These are phyloP conservation scores for Paragyromitra xinjiangensis DNA, from an alignment of 495 filamentous ascomycete genomes.

Conservation along the genomic window DNA sequence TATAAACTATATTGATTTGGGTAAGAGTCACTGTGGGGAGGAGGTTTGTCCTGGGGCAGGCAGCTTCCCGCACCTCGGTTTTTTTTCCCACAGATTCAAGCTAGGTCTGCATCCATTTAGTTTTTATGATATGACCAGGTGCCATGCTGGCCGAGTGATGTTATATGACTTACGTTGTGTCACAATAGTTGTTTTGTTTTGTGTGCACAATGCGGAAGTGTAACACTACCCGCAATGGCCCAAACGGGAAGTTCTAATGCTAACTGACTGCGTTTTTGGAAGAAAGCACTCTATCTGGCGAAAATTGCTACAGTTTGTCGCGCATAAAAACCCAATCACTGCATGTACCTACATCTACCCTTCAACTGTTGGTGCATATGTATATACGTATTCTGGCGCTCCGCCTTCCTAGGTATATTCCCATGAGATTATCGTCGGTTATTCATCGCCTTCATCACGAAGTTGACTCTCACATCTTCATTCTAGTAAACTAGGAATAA, in stretches of 20 bases:
- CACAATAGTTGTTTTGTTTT: neutral
- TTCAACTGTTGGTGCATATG: too few species aligned
- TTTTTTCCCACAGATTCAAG: neutral
- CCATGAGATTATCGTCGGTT: too few species aligned
- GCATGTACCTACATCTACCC: too few species aligned
- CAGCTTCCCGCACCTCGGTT: neutral
- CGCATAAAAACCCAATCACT: too few species aligned
- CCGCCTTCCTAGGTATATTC: too few species aligned
- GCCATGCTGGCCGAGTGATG: conserved; percentile 7
- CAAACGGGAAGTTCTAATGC: neutral
- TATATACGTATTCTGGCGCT: too few species aligned
- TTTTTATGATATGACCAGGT: neutral
- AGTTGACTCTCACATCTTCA: too few species aligned
- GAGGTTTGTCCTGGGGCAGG: neutral
- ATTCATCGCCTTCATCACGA: too few species aligned
- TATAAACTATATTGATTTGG: neutral
- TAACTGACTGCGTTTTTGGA: neutral
- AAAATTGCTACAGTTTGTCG: neutral
- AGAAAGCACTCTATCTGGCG: neutral
- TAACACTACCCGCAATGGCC: neutral
- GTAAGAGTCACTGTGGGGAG: neutral
- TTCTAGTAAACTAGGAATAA: too few species aligned
- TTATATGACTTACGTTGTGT: neutral
- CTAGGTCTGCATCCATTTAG: neutral
- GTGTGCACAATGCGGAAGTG: neutral